Conservation (phyloP, 2,329 filamentous ascomycete genomes). For the Dendryphion nanum region DNA sequence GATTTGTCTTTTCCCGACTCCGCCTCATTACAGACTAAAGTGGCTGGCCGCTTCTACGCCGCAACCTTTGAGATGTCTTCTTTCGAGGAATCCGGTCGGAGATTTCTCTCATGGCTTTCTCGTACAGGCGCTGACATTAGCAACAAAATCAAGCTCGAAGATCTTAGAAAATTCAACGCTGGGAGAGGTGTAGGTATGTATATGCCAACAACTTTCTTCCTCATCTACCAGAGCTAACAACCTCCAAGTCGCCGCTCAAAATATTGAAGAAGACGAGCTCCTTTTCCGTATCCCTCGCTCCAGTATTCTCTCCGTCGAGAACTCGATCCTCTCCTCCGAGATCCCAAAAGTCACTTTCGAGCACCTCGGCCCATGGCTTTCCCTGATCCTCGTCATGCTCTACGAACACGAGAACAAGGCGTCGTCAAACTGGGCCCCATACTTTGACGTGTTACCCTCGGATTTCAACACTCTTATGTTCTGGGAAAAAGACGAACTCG, state of each 20-base stretch:
- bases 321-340: slow-evolving; percentile 63
- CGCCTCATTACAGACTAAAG: too few species aligned
- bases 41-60: not conserved
- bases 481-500: slow-evolving; percentile 71
- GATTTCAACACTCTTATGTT: slow-evolving; percentile 87
- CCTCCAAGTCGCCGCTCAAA: slow-evolving; percentile 62
- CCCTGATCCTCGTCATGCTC: slow-evolving; percentile 74
- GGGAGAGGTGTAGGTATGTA: slow-evolving; percentile 66
- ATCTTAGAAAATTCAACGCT: slow-evolving; percentile 55
- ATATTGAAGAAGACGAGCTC: slow-evolving; percentile 71
- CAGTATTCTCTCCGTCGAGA: slow-evolving; percentile 69
- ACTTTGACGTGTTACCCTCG: slow-evolving; percentile 71
- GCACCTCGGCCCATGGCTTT: slow-evolving; percentile 49
- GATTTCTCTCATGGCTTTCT: slow-evolving; percentile 59
- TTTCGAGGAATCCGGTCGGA: slow-evolving; percentile 46
- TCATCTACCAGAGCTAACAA: slow-evolving; percentile 10
- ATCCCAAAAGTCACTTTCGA: slow-evolving; percentile 41
- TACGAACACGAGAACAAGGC: slow-evolving; percentile 65
- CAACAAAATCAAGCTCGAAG: slow-evolving; percentile 57
- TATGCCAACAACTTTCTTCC: slow-evolving; percentile 41
- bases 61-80: slow-evolving; percentile 32
- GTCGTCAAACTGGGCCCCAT: slow-evolving; percentile 70
- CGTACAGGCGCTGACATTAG: slow-evolving; percentile 55
- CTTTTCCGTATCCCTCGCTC: slow-evolving; percentile 77
- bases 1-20: too few species aligned